Evolutionary conservation across 2,329 filamentous ascomycete species (phyloP).

Genomic region (Ophiognomonia clavigignenti-juglandacearum): DNA sequence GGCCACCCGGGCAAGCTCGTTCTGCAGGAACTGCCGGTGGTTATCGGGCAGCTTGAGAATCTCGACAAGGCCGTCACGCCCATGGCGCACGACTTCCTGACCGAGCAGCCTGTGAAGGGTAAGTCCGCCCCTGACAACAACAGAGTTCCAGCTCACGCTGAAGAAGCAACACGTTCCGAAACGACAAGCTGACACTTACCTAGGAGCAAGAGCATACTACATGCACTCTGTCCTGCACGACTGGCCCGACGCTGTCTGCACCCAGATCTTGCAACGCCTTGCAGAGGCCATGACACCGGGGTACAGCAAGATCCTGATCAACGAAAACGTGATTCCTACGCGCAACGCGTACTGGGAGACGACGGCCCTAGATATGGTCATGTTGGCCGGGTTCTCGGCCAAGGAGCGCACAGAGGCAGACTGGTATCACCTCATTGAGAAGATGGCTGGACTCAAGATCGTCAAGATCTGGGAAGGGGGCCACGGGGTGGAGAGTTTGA

Average conservation of each 20-base stretch:
- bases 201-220: slow-evolving; percentile 22
- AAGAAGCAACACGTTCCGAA: slow-evolving; percentile 12
- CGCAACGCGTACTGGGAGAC: slow-evolving; percentile 29
- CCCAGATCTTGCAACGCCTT: slow-evolving; percentile 22
- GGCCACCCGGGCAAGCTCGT: slow-evolving; percentile 18
- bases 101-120: slow-evolving; percentile 2
- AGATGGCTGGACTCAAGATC: slow-evolving; percentile 28
- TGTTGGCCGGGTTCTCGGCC: slow-evolving; percentile 28
- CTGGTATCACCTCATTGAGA: slow-evolving; percentile 28
- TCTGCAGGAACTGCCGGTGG: slow-evolving; percentile 17
- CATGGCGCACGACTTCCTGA: slow-evolving; percentile 13
- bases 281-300: slow-evolving; percentile 26
- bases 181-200: slow-evolving; percentile 16
- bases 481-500: slow-evolving; percentile 31
- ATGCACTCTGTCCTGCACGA: slow-evolving; percentile 25
- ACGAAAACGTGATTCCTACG: slow-evolving; percentile 28
- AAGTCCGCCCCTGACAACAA: background rate
- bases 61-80: background rate
- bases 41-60: slow-evolving; percentile 18
- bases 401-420: slow-evolving; percentile 31
- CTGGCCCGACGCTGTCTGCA: slow-evolving; percentile 24
- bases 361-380: slow-evolving; percentile 32
- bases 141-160: too few species aligned
- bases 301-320: slow-evolving; percentile 29
- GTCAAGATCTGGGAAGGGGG: slow-evolving; percentile 27